Base-by-base conservation (phyloP, 2,329 filamentous ascomycete species). In the Colletotrichum sp. region DNA sequence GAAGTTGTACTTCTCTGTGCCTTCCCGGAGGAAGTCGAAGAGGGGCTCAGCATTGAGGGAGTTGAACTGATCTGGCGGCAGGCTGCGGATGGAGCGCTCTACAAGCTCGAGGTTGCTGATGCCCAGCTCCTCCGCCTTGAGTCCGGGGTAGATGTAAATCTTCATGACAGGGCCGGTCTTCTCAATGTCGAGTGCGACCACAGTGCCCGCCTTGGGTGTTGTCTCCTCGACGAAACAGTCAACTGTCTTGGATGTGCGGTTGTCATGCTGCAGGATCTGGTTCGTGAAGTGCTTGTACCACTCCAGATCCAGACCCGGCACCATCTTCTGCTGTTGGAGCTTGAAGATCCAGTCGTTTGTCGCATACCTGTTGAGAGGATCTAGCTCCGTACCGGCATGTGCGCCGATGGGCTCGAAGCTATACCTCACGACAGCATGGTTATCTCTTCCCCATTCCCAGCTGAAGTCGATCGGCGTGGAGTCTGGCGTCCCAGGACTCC, bases 401-500 rank as follows among this genome's bases (percentile, higher is more conserved):
- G 59, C 52, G 6, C 73, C 73, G 16, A 75, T 75, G 55, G 73
- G 73, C 63, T 75, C 73, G 24, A 75, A 75, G 6, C 69, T 72
- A 39, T 75, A 75, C 7, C 73, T 70, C 18, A 75, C 44, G 6
- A 64, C 57, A 15, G 73, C 73, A 12, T 24, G 62, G 6, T 73
- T 36, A 8, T 63, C 70, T 10, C 22, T 34, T 2, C 73, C 73
- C 73, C 73, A 75, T 68, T 75, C 73, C 73, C 73, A 75, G 32
- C 73, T 75, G 69, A 75, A 75, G 69, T 75, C 73, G 34, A 75
- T 75, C 3, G 73, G 73, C 32, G 73, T 75, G 5, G 69, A 72
- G 57, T 75, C 73, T 15, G 73, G 73, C 13, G 69, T 73, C 5
- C 73, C 73, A 6, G 73, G 69, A n/a, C 73, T 75, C 24, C 69